A percentile compares a stretch with the other conserved stretches of the same genome.
phyloP scores from a whole-genome alignment of 1,284 basidiomycete species.

The Exobasidium cylindrosporum region DNA sequence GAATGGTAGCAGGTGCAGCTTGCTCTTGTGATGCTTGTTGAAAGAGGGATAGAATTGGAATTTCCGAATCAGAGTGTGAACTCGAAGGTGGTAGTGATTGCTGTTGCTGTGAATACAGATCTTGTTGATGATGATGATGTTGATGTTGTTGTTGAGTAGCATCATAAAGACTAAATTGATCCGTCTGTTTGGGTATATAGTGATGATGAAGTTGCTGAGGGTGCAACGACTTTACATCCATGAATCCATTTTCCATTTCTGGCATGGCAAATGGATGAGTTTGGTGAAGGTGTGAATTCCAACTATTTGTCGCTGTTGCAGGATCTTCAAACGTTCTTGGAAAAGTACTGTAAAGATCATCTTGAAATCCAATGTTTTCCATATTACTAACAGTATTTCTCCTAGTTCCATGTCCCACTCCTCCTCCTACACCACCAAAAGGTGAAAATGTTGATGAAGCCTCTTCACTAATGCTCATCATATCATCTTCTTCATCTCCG shows the following conservation, averaged over 20 bases:
- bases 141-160: constrained; percentile 3
- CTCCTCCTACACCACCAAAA: not conserved
- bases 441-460: not conserved
- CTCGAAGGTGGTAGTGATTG: no score
- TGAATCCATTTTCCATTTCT: not conserved
- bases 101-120: not conserved
- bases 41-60: not conserved
- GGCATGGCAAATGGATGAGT: constrained; percentile 2
- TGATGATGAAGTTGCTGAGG: constrained; percentile 3
- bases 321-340: not conserved
- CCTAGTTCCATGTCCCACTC: constrained; percentile 1
- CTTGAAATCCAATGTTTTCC: constrained; percentile 1
- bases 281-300: not conserved
- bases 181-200: not conserved
- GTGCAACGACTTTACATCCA: not conserved
- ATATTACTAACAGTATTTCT: constrained; percentile 8
- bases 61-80: not conserved
- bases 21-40: not conserved
- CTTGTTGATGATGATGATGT: constrained; percentile 1
- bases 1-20: not conserved
- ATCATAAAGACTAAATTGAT: not conserved
- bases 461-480: constrained; percentile 5
- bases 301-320: constrained; percentile 1
- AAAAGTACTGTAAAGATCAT: not conserved
- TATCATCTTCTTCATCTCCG: not conserved